phyloP scores from a whole-genome alignment of 495 filamentous ascomycete species.

The Lasiosphaeris hirsuta region DNA sequence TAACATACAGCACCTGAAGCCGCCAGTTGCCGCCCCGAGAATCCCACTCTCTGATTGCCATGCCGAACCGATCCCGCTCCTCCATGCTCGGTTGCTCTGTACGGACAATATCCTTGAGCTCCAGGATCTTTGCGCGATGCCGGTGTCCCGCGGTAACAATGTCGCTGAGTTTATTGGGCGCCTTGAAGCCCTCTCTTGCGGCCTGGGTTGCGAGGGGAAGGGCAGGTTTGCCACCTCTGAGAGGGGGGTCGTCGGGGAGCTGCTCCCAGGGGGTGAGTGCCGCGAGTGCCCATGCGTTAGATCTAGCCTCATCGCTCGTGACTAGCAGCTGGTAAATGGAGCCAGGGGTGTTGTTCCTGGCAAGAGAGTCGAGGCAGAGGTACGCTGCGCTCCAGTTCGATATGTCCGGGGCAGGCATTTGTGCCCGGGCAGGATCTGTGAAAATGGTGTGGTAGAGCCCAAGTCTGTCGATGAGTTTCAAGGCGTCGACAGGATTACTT shows the following conservation, averaged over 20 bases:
- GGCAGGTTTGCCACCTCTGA: slow-evolving; percentile 43
- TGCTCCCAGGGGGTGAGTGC: slow-evolving; percentile 73
- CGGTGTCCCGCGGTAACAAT: slow-evolving; percentile 62
- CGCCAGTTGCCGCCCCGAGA: slow-evolving; percentile 62
- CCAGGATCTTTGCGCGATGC: slow-evolving; percentile 57
- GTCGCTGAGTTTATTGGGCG: slow-evolving; percentile 65
- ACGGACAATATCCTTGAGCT: slow-evolving; percentile 51
- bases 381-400: slow-evolving; percentile 50
- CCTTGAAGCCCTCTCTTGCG: slow-evolving; percentile 74
- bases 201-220: slow-evolving; percentile 50
- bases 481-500: slow-evolving; percentile 62
- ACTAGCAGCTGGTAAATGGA: slow-evolving; percentile 55
- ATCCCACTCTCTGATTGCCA: slow-evolving; percentile 77
- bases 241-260: slow-evolving; percentile 43
- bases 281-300: slow-evolving; percentile 71
- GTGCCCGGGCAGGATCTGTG: slow-evolving; percentile 52
- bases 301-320: slow-evolving; percentile 55
- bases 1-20: slow-evolving; percentile 64
- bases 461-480: slow-evolving; percentile 71
- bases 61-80: slow-evolving; percentile 56
- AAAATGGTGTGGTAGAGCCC: slow-evolving; percentile 80
- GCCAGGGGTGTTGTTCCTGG: slow-evolving; percentile 44
- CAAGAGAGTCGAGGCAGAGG: slow-evolving; percentile 44
- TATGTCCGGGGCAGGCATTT: slow-evolving; percentile 36
- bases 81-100: slow-evolving; percentile 31